Percentiles rank a stretch among this genome's conserved stretches.
Conservation (phyloP, 345 rosid species). For the Alliaria petiolata region DNA sequence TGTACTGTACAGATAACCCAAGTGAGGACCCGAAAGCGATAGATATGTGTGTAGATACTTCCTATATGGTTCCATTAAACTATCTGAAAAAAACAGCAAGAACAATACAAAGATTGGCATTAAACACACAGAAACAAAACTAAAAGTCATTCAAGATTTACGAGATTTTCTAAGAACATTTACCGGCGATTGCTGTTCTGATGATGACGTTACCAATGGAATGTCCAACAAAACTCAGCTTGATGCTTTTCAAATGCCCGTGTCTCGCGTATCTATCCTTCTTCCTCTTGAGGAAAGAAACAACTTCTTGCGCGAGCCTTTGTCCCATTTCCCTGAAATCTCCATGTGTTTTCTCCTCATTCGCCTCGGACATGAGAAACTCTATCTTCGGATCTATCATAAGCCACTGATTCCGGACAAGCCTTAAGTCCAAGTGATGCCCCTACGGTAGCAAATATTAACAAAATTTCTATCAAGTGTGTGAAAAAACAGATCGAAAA, state of each 20-base stretch:
- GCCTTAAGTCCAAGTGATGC: slow-evolving; percentile 94
- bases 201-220: slow-evolving; percentile 91
- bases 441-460: slow-evolving; percentile 45
- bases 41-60: slow-evolving; percentile 64
- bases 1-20: slow-evolving; percentile 92
- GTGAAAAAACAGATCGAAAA: not conserved
- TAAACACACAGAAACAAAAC: not conserved
- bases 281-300: slow-evolving; percentile 72
- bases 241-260: slow-evolving; percentile 58
- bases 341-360: slow-evolving; percentile 88
- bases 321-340: slow-evolving; percentile 95
- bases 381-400: slow-evolving; percentile 82
- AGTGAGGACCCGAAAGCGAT: slow-evolving; percentile 90
- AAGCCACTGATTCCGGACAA: slow-evolving; percentile 94
- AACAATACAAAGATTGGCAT: not conserved
- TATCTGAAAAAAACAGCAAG: slow-evolving; percentile 54
- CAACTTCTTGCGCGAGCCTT: slow-evolving; percentile 84
- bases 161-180: slow-evolving; percentile 4
- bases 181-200: slow-evolving; percentile 87
- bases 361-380: slow-evolving; percentile 92
- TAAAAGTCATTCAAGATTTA: not conserved
- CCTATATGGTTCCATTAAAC: slow-evolving; percentile 79
- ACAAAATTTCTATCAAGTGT: not conserved
- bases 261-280: slow-evolving; percentile 63
- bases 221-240: slow-evolving; percentile 93